Conservation (phyloP, 805 yeast species). For the Sungouiella blattae region DNA sequence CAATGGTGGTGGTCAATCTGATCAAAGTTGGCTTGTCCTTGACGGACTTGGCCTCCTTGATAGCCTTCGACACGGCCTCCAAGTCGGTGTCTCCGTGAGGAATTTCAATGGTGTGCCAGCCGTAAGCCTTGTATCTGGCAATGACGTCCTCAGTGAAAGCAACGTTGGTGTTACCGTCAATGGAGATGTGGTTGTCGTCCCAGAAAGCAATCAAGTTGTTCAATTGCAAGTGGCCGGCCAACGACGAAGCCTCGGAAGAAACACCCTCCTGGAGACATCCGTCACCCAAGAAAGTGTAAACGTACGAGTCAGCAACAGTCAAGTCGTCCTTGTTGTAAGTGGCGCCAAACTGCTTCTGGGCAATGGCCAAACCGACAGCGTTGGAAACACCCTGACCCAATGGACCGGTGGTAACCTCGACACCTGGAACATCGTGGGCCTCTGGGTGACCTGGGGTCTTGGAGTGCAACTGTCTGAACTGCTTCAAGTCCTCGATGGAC, state of each 20-base stretch:
- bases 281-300: slow-evolving; percentile 86
- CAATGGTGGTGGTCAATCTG: slow-evolving; percentile 86
- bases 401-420: slow-evolving; percentile 98
- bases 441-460: slow-evolving; percentile 99
- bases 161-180: slow-evolving; percentile 86
- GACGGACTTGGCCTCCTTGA: slow-evolving; percentile 75
- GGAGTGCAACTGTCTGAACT: slow-evolving; percentile 85
- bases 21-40: slow-evolving; percentile 85
- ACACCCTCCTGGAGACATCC: slow-evolving; percentile 99
- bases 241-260: slow-evolving; percentile 86
- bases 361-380: slow-evolving; percentile 96
- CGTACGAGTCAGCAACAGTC: slow-evolving; percentile 68
- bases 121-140: slow-evolving; percentile 84
- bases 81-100: slow-evolving; percentile 78
- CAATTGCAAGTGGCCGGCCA: slow-evolving; percentile 94
- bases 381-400: slow-evolving; percentile 96
- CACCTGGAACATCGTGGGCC: slow-evolving; percentile 75
- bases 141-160: slow-evolving; percentile 93
- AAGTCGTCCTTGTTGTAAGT: slow-evolving; percentile 86
- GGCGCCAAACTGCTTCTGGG: slow-evolving; percentile 89
- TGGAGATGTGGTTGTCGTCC: slow-evolving; percentile 96
- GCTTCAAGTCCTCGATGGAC: slow-evolving; percentile 80
- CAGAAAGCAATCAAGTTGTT: slow-evolving; percentile 91
- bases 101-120: slow-evolving; percentile 85
- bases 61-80: slow-evolving; percentile 65